A percentile compares a stretch with the other conserved stretches of the same genome.
Evolutionary conservation across 768 basidiomycete genomes (phyloP).

Genomic region (Mrakia blollopis): DNA sequence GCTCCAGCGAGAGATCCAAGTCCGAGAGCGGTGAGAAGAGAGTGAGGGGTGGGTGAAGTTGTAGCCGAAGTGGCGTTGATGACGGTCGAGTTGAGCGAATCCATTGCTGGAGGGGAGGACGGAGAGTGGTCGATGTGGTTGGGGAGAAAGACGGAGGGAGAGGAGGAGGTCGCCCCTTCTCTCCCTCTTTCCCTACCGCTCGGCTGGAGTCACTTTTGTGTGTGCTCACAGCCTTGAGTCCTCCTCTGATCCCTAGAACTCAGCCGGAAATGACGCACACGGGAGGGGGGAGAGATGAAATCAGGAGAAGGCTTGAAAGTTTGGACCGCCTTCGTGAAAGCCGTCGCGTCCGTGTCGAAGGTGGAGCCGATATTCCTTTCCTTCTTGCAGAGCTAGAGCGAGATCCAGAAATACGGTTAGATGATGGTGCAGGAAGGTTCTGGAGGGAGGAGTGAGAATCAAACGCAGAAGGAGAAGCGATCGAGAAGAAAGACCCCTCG

Average conservation of each 20-base stretch:
- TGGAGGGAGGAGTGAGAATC: no score
- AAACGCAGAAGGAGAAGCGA: no score
- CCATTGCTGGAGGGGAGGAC: not conserved
- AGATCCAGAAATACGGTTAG: no score
- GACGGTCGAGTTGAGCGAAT: not conserved
- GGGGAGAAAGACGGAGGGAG: no score
- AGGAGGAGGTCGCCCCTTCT: not conserved
- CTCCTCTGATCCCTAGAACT: not conserved
- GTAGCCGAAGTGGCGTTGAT: not conserved
- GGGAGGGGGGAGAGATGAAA: no score
- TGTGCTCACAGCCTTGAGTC: not conserved
- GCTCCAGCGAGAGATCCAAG: not conserved
- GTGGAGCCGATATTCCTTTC: no score
- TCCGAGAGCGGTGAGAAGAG: not conserved
- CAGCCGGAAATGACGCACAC: not conserved
- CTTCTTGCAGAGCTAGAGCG: no score
- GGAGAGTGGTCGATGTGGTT: not conserved
- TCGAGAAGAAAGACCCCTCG: no score
- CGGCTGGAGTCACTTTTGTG: not conserved
- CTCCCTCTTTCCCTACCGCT: not conserved
- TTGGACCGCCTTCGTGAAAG: no score
- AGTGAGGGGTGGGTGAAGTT: not conserved
- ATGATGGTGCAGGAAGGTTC: no score
- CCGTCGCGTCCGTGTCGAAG: no score
- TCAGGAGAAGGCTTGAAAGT: no score